Base-by-base conservation (phyloP, 106 monocot genomes). In the Allium sativum region DNA sequence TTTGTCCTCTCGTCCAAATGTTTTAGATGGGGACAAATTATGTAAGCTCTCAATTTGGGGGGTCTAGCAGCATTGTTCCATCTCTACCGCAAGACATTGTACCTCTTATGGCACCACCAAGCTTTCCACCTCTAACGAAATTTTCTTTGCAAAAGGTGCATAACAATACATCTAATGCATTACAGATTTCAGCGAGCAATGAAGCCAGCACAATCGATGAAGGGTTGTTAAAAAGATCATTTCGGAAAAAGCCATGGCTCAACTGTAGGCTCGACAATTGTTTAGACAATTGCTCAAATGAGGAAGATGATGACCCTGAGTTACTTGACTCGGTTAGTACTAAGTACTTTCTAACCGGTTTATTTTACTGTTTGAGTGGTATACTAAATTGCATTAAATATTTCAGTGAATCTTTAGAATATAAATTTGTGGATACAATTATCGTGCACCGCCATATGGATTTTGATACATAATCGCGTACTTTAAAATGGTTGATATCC, bases 231-330 rank as follows among this genome's bases (percentile, higher is more conserved):
- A 79, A 71, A 48, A 87, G 76, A 43, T 74, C 76, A 50, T 72
- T 87, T 15, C 73, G 78, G 52, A 66, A 79, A 45, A 81, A 77
- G 48, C 78, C 78, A 9, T 81, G 83, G 70, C 71, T 92, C 18
- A 78, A 87, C 74, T 87, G n/a, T n/a, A n/a, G n/a, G n/a, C n/a
- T n/a, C n/a, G n/a, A 87, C 60, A 74, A 78, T 17, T 78, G 56
- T 45, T 67, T 79, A 53, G 76, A 79, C 65, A 52, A 58, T 58
- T 80, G 78, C 50, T 72, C 84, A 47, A 79, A 87, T 9, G 87
- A 79, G 15, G 70, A 69, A 44, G 78, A 81, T 10, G 64, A 76
- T 42, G 76, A 79, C 15, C 53, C 53, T 18, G 76, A 92, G 56
- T 44, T 70, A 20, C n/a, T 61, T 71, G 66, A 74, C 14, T 53